Evolutionary conservation across 257 asterid genomes (phyloP).

Genomic region (Lycium barbarum): DNA sequence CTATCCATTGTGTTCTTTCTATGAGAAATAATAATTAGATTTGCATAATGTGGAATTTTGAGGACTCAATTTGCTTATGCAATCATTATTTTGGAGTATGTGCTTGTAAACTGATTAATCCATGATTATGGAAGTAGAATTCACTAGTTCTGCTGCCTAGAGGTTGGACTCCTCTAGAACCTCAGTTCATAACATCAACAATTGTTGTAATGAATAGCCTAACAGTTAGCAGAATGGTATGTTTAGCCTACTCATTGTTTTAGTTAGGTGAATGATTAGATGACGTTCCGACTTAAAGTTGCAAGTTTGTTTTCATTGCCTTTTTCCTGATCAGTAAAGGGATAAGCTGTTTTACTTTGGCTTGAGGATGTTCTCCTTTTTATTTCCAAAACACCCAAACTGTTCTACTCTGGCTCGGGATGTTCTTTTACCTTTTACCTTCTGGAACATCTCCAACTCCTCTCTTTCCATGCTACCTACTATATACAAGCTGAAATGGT

Average conservation of each 20-base stretch:
- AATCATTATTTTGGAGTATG: neutral
- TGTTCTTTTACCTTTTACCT: neutral
- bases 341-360: neutral
- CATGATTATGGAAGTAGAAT: neutral
- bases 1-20: neutral
- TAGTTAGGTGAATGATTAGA: neutral
- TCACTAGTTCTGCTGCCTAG: neutral
- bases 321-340: conserved; percentile 1
- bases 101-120: neutral
- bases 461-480: neutral
- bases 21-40: neutral
- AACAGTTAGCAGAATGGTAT: neutral
- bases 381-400: neutral
- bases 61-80: neutral
- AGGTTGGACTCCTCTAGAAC: neutral
- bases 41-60: neutral
- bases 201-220: neutral
- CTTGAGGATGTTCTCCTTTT: neutral
- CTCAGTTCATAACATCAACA: neutral
- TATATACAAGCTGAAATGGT: neutral
- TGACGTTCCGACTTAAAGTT: neutral
- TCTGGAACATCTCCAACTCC: neutral
- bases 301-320: neutral
- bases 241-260: neutral
- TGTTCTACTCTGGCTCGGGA: neutral